Percentiles rank a stretch among this genome's conserved stretches.
These are phyloP conservation scores for Lactarius hatsudake DNA, from an alignment of 768 basidiomycete species.

Conservation along the genomic window DNA sequence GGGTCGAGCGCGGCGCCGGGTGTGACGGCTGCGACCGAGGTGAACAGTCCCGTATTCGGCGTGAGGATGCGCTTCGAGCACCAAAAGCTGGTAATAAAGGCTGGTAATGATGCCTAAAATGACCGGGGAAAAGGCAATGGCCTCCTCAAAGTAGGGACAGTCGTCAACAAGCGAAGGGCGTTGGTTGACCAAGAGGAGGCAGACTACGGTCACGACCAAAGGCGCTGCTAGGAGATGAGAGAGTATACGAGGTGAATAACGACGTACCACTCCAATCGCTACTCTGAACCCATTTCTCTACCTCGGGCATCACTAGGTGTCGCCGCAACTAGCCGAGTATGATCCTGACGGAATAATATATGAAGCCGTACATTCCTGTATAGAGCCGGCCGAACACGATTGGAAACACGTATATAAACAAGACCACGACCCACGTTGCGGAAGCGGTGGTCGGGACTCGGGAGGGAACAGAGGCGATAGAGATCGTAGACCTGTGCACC, in stretches of 20 bases:
- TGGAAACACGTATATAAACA: conserved; percentile 60
- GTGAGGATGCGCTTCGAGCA: conserved; percentile 42
- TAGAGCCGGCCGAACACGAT: conserved; percentile 83
- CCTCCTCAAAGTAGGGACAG: conserved; percentile 97
- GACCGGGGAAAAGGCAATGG: conserved; percentile 88
- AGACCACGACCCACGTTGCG: conserved; percentile 38
- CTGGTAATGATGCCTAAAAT: conserved; percentile 69
- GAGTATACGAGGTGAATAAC: neutral
- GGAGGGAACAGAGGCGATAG: conserved; percentile 42
- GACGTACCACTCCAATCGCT: conserved; percentile 39
- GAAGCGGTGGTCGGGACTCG: conserved; percentile 51
- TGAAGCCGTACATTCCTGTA: conserved; percentile 86
- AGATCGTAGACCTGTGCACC: conserved; percentile 57
- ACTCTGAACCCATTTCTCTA: conserved; percentile 45
- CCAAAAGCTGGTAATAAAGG: conserved; percentile 71
- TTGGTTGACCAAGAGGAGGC: conserved; percentile 74
- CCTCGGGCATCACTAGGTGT: conserved; percentile 33
- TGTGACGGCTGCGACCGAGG: conserved; percentile 40
- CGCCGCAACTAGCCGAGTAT: conserved; percentile 65
- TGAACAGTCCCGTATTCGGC: conserved; percentile 35
- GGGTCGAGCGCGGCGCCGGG: conserved; percentile 53
- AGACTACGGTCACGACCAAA: conserved; percentile 55
- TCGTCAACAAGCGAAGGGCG: conserved; percentile 95
- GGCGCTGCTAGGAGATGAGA: conserved; percentile 44
- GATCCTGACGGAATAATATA: conserved; percentile 65